Conservation (phyloP, 2,329 filamentous ascomycete genomes). For the Golovinomyces cichoracearum region DNA sequence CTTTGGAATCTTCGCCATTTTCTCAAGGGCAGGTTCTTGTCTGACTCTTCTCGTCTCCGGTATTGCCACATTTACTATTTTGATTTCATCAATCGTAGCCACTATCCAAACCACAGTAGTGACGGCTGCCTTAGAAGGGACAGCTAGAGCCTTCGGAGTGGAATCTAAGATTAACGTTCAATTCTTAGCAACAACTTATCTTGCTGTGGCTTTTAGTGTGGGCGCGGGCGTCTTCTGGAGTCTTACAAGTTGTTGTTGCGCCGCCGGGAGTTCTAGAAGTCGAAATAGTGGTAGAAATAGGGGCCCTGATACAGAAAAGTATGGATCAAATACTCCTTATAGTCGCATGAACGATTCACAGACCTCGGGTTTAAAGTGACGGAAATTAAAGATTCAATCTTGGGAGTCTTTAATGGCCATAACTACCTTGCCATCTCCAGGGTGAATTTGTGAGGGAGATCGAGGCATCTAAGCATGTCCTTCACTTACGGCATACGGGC, state of each 20-base stretch:
- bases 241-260: slow-evolving; percentile 74
- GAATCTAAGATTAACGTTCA: slow-evolving; percentile 36
- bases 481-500: too few species aligned
- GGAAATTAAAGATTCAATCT: too few species aligned
- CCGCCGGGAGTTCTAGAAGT: slow-evolving; percentile 4
- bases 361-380: too few species aligned
- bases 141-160: slow-evolving; percentile 47
- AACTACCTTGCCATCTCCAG: too few species aligned
- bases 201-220: slow-evolving; percentile 52
- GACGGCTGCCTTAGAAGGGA: slow-evolving; percentile 37
- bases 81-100: slow-evolving; percentile 43
- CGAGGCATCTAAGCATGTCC: too few species aligned
- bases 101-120: slow-evolving; percentile 50
- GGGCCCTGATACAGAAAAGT: slow-evolving; percentile 12
- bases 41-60: slow-evolving; percentile 52
- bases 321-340: slow-evolving; percentile 17
- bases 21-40: slow-evolving; percentile 57
- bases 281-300: neutral
- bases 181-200: slow-evolving; percentile 52
- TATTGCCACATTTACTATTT: slow-evolving; percentile 27
- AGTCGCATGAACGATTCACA: slow-evolving; percentile 20
- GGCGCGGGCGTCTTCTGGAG: slow-evolving; percentile 71
- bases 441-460: too few species aligned
- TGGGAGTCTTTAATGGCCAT: too few species aligned
- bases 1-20: slow-evolving; percentile 59